Conservation (phyloP, 2,329 filamentous ascomycete species). For the Trichoderma atrobrunneum region DNA sequence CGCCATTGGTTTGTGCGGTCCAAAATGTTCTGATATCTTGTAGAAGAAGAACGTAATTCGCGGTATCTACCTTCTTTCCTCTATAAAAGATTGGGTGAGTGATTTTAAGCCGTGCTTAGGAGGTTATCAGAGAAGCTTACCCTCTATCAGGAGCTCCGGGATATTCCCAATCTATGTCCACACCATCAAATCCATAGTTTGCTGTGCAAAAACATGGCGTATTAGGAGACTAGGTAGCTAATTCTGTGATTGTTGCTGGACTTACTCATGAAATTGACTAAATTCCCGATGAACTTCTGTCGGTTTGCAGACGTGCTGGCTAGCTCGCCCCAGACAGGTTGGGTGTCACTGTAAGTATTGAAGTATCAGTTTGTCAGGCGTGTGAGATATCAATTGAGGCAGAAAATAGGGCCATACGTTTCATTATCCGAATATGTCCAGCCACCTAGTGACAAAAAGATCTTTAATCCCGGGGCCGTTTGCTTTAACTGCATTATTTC, state of each 20-base stretch:
- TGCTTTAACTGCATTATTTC: background rate
- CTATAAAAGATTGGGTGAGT: background rate
- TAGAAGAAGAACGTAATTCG: background rate
- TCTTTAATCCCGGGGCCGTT: background rate
- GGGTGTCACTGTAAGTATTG: background rate
- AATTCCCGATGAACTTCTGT: background rate
- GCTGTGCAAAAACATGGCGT: background rate
- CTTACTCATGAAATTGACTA: background rate
- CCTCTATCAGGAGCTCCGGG: background rate
- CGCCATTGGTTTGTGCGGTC: background rate
- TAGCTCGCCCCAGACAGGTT: background rate
- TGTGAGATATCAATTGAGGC: background rate
- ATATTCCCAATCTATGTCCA: background rate
- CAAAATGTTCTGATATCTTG: background rate
- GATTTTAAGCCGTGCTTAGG: background rate
- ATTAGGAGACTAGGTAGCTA: background rate
- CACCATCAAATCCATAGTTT: background rate
- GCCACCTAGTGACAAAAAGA: background rate
- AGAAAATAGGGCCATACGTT: background rate
- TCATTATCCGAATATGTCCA: background rate
- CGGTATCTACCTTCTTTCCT: background rate
- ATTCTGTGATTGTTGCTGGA: background rate
- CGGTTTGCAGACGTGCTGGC: background rate
- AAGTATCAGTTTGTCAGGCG: background rate
- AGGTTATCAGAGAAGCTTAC: background rate